Evolutionary conservation across 257 asterid species (phyloP), one percentile per base, ranked within the genome.

Genomic region (Gardenia jasminoides): DNA sequence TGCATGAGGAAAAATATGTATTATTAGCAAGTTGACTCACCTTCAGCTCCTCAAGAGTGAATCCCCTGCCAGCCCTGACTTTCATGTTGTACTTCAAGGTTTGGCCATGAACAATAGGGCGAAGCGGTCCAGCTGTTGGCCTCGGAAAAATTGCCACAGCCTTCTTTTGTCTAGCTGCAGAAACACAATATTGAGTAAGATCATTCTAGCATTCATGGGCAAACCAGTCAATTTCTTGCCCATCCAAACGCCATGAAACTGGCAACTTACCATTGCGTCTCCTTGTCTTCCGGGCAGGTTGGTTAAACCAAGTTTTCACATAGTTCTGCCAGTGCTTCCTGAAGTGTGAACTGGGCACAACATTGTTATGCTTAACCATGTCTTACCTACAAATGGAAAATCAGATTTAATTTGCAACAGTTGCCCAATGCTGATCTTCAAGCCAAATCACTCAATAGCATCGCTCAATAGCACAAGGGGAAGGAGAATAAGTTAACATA

Each of bases 361-460:
- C 85, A 39, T 84, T 84, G 76, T 84, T 81, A 74, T 84, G 87
- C 82, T 81, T 84, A 56, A 78, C 81, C 87, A 84, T 84, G 58
- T 54, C 78, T 84, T 80, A 81, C 83, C 87, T 75, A 52, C 46
- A 61, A 73, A 52, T 46, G 13, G 5, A 10, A 69, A 2, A 22
- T 20, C 3, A 36, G 19, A 1, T 6, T n/a, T 22, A 2, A 73
- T 13, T 1, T 31, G 39, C 22, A 75, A 54, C 58, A 68, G 74
- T 26, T 33, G 22, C 43, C 83, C 75, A 75, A 43, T 2, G 15
- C 69, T 8, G 30, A 64, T 22, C 22, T 30, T 30, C 41, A 64
- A 64, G 41, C 16, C 36, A 10, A 8, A 61, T 62, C 9, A 28
- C 30, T 28, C 12, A 10, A 39, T 11, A 39, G 68, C 68, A 56